Evolutionary conservation across 805 yeast species (phyloP).

Genomic region (Candida chilensis): DNA sequence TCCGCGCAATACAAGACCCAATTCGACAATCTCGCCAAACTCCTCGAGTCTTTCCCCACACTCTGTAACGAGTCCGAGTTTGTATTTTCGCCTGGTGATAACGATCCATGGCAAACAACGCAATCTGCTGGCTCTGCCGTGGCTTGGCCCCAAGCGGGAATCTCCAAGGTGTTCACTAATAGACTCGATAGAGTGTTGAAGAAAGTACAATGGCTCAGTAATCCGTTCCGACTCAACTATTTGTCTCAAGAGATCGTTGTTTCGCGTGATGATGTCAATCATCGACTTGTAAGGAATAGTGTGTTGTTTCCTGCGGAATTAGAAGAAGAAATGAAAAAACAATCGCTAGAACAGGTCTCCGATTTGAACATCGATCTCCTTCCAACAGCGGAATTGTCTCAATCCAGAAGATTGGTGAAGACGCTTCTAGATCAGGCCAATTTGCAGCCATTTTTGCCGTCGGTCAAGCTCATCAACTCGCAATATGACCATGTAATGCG

Average conservation of each 20-base stretch:
- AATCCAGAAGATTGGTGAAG: slow-evolving; percentile 64
- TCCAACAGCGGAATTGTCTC: slow-evolving; percentile 41
- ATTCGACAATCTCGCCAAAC: slow-evolving; percentile 66
- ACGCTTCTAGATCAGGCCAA: slow-evolving; percentile 85
- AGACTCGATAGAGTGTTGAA: slow-evolving; percentile 52
- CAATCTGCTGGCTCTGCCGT: slow-evolving; percentile 52
- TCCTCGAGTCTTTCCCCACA: slow-evolving; percentile 50
- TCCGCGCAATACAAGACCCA: slow-evolving; percentile 51
- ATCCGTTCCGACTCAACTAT: slow-evolving; percentile 74
- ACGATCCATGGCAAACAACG: slow-evolving; percentile 88
- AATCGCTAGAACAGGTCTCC: slow-evolving; percentile 8
- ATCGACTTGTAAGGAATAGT: slow-evolving; percentile 63
- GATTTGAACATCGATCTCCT: no score
- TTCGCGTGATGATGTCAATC: slow-evolving; percentile 63
- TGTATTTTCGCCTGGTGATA: slow-evolving; percentile 77
- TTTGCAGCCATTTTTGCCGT: slow-evolving; percentile 67
- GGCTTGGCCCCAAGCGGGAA: slow-evolving; percentile 62
- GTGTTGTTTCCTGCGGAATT: slow-evolving; percentile 39
- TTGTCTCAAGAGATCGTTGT: slow-evolving; percentile 77
- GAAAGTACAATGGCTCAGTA: slow-evolving; percentile 53
- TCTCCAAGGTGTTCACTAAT: slow-evolving; percentile 66
- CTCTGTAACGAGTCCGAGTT: slow-evolving; percentile 46
- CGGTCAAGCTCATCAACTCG: slow-evolving; percentile 57
- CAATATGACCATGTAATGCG: slow-evolving; percentile 62
- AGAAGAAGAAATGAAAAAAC: slow-evolving; percentile 14